These are phyloP conservation scores for Magnolia kwangsiensis DNA, from an alignment of 164 flowering plant species.

Conservation along the genomic window DNA sequence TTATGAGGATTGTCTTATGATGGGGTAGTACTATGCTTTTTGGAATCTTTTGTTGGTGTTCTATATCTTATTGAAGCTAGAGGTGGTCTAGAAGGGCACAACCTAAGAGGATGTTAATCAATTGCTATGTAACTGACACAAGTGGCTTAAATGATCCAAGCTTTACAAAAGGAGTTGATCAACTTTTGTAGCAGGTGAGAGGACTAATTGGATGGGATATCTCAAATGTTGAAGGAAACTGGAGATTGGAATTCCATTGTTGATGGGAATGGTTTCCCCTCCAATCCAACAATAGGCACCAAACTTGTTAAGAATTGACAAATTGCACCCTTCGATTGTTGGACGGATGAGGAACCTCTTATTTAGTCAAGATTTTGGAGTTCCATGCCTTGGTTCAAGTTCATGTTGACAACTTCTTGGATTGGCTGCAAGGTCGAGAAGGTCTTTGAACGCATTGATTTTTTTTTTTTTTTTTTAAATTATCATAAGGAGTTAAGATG, in stretches of 20 bases:
- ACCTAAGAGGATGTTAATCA: not conserved
- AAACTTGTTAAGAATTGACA: not conserved
- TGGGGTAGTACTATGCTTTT: not conserved
- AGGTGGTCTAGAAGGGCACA: no score
- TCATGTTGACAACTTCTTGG: not conserved
- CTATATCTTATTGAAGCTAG: not conserved
- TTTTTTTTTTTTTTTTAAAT: no score
- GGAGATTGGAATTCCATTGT: no score
- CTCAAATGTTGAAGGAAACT: no score
- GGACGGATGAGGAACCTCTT: not conserved
- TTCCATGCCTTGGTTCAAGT: no score
- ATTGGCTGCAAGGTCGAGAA: not conserved
- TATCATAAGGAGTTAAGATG: no score
- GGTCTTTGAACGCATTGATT: not conserved
- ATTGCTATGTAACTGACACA: not conserved
- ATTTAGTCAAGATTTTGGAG: no score
- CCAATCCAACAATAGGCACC: not conserved
- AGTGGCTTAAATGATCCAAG: not conserved
- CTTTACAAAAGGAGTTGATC: not conserved
- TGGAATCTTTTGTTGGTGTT: not conserved
- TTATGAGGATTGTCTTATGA: not conserved
- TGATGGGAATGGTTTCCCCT: no score
- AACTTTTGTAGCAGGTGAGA: not conserved
- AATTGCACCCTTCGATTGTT: not conserved
- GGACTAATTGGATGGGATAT: no score